Evolutionary conservation across 2,329 filamentous ascomycete genomes (phyloP), one percentile per base, ranked within the genome.

Genomic region (Tolypocladium tropicale): DNA sequence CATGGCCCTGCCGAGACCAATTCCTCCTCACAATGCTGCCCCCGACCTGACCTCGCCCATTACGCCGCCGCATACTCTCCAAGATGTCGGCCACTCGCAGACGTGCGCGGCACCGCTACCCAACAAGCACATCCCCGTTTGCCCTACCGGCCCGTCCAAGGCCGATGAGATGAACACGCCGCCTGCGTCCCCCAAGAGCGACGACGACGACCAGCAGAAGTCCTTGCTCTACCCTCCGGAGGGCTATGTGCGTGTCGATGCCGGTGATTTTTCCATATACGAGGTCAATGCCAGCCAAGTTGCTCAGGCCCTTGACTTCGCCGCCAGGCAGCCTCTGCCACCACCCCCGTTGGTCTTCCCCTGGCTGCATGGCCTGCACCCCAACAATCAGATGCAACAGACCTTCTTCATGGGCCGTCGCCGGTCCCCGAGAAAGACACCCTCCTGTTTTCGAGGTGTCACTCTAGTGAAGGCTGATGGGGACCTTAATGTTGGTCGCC

Each of bases 341-440:
- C 85, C 93, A 56, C 85, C 94, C 0, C 82, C 86, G n/a, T 79
- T 85, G 58, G 89, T 97, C 59, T 99, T 97, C 66, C 94, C 94
- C 2, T 99, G 94, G 94, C 78, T 96, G 28, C 94, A 99, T 73
- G 94, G 94, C 28, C 75, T 97, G 43, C 92, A 97, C 66, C 86
- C 89, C 0, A 83, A 88, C 59, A 99, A 99, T 67, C 85, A 90
- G 58, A 81, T 96, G 55, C 94, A 99, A 67, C 81, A 94, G 59
- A 83, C 88, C 7, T 97, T 96, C 75, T 97, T 99, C 70, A 84
- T 86, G 53, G 85, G 88, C 30, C 83, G 90, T 59, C 86, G 86
- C 65, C 87, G 85, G 58, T 77, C 82, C n/a, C 72, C 87, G 53
- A 80, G 88, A 51, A 85, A 81, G 62, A 90, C 91, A 0, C 72